A percentile compares a stretch with the other conserved stretches of the same genome.
Evolutionary conservation across 2,329 filamentous ascomycete species (phyloP).

Genomic region (Venturia aucupariae): DNA sequence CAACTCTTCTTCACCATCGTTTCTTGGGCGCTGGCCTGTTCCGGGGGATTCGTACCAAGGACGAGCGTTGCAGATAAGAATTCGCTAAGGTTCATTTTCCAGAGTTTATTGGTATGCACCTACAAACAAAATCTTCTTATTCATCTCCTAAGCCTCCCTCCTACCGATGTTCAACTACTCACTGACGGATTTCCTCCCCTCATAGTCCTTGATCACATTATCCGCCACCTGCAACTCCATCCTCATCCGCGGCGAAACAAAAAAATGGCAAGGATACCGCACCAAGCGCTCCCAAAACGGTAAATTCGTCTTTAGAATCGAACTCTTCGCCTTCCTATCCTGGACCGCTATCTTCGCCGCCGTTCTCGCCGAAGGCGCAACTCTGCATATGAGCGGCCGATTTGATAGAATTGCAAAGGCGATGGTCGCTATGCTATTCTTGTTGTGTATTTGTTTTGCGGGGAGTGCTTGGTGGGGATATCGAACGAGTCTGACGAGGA

Average conservation of each 20-base stretch:
- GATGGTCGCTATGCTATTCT: neutral
- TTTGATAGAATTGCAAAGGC: slow-evolving; percentile 5
- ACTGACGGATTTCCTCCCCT: too few relatives aligned
- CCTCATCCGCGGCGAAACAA: slow-evolving; percentile 1
- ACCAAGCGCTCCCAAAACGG: neutral
- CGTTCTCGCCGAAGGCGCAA: neutral
- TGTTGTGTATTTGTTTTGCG: slow-evolving; percentile 3
- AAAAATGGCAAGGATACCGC: neutral
- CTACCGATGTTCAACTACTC: too few relatives aligned
- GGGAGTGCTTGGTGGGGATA: neutral
- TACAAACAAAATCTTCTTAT: neutral
- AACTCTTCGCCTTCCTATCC: neutral
- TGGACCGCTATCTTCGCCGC: neutral
- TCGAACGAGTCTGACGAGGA: neutral
- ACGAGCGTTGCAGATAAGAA: neutral
- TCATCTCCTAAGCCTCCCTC: too few relatives aligned
- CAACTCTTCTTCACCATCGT: slow-evolving; percentile 1
- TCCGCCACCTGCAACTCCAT: neutral
- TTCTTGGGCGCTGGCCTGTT: neutral
- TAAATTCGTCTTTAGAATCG: slow-evolving; percentile 6
- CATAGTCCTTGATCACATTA: neutral
- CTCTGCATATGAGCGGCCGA: neutral
- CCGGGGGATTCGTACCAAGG: neutral
- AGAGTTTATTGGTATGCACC: neutral
- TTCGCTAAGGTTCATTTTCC: slow-evolving; percentile 9